Conservation (phyloP, 768 basidiomycete genomes). For the Pleurotus cornucopiae region DNA sequence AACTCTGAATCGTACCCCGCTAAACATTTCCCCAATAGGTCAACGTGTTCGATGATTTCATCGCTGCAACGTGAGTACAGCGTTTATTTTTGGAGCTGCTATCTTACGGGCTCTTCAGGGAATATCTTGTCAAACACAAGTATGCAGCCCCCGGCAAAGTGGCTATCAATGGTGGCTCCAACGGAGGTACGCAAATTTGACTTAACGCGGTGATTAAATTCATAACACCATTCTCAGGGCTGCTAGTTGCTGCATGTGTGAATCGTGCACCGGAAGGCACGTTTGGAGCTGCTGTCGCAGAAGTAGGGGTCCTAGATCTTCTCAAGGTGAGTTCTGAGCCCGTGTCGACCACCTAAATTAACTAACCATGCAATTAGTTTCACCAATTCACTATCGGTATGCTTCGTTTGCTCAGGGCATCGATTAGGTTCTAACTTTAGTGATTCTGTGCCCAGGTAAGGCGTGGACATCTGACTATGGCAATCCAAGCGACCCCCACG, state of each 20-base stretch:
- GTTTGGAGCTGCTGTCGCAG: constrained; percentile 75
- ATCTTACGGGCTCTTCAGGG: constrained; percentile 28
- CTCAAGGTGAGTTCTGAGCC: constrained; percentile 50
- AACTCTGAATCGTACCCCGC: background rate
- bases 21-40: constrained; percentile 29
- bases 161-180: constrained; percentile 75
- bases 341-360: constrained; percentile 4
- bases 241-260: constrained; percentile 81
- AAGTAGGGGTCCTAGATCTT: constrained; percentile 79
- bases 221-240: constrained; percentile 34
- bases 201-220: background rate
- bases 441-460: constrained; percentile 36
- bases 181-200: constrained; percentile 53
- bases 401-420: constrained; percentile 5
- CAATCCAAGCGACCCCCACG: constrained; percentile 65
- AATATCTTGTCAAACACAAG: constrained; percentile 70
- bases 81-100: background rate
- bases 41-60: constrained; percentile 82
- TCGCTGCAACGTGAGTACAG: constrained; percentile 63
- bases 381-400: constrained; percentile 72
- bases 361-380: constrained; percentile 38
- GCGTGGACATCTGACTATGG: constrained; percentile 83
- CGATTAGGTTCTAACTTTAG: constrained; percentile 6
- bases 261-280: constrained; percentile 73
- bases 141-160: constrained; percentile 68